Conservation (phyloP, 345 rosid species). For the Cardamine occulta region DNA sequence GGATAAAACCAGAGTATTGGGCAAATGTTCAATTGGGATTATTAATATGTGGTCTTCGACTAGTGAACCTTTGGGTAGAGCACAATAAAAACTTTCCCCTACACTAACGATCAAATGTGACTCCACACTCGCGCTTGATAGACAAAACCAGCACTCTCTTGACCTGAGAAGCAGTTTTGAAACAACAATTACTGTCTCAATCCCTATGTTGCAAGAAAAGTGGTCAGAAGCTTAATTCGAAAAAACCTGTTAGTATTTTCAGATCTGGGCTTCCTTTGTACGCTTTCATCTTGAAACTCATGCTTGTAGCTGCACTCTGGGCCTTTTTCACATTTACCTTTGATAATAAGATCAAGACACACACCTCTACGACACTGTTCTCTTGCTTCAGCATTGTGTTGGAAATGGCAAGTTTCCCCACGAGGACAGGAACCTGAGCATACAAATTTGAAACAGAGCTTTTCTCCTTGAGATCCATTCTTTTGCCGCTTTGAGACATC, state of each 20-base stretch:
- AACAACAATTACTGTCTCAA: constrained; percentile 38
- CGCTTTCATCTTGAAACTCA: constrained; percentile 60
- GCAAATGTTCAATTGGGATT: constrained; percentile 74
- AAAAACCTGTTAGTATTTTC: constrained; percentile 63
- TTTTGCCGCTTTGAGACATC: constrained; percentile 84
- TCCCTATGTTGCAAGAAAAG: constrained; percentile 18
- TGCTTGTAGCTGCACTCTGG: constrained; percentile 93
- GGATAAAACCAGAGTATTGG: constrained; percentile 64
- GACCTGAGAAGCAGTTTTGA: constrained; percentile 54
- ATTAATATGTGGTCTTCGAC: constrained; percentile 72
- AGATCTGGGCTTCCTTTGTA: constrained; percentile 54
- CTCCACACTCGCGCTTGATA: constrained; percentile 77
- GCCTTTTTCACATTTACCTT: constrained; percentile 93
- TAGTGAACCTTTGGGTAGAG: constrained; percentile 85
- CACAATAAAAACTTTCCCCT: constrained; percentile 84
- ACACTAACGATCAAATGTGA: constrained; percentile 72
- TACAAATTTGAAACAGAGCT: constrained; percentile 77
- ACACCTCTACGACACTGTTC: constrained; percentile 86
- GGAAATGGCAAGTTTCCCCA: constrained; percentile 73
- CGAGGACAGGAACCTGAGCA: constrained; percentile 84
- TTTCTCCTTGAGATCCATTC: constrained; percentile 65
- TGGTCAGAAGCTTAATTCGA: constrained; percentile 25
- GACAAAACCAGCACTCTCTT: constrained; percentile 90
- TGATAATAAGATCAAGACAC: constrained; percentile 90
- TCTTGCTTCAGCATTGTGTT: constrained; percentile 75